Evolutionary conservation across 495 filamentous ascomycete genomes (phyloP).

Genomic region (Poronia punctata): DNA sequence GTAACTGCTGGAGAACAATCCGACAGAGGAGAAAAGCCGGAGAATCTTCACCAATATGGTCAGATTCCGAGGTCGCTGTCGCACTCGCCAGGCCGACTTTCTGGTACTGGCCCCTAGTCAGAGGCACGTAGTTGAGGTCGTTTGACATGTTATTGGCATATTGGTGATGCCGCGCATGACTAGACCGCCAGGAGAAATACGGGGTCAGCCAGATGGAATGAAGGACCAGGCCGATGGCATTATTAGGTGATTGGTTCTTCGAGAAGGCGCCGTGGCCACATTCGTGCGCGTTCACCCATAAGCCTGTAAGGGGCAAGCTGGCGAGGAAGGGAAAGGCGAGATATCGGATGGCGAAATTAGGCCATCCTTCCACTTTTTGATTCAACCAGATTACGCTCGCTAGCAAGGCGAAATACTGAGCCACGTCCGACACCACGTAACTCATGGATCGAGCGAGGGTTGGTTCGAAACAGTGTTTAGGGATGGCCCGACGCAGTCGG

Average conservation of each 20-base stretch:
- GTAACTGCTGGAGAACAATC: slow-evolving; percentile 42
- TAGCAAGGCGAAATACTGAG: not conserved
- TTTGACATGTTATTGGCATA: slow-evolving; percentile 48
- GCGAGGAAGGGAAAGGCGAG: slow-evolving; percentile 39
- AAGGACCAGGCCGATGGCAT: slow-evolving; percentile 54
- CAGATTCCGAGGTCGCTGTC: too few species aligned
- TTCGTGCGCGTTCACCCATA: slow-evolving; percentile 66
- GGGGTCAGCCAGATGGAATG: slow-evolving; percentile 61
- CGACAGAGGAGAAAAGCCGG: slow-evolving; percentile 40
- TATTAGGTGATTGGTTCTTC: slow-evolving; percentile 48
- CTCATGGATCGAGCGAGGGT: not conserved
- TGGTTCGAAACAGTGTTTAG: not conserved
- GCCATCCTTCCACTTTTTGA: not conserved
- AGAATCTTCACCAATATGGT: slow-evolving; percentile 44
- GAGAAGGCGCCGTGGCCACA: slow-evolving; percentile 68
- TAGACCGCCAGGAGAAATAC: slow-evolving; percentile 68
- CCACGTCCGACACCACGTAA: not conserved
- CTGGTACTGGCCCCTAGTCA: slow-evolving; percentile 29
- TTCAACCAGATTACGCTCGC: not conserved
- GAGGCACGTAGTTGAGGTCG: slow-evolving; percentile 52
- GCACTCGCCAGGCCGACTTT: slow-evolving; percentile 23
- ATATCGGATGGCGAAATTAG: not conserved
- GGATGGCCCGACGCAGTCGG: not conserved
- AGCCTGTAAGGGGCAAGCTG: slow-evolving; percentile 49
- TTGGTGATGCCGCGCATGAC: slow-evolving; percentile 63